phyloP scores from a whole-genome alignment of 768 basidiomycete species.

The Amanita molliuscula region DNA sequence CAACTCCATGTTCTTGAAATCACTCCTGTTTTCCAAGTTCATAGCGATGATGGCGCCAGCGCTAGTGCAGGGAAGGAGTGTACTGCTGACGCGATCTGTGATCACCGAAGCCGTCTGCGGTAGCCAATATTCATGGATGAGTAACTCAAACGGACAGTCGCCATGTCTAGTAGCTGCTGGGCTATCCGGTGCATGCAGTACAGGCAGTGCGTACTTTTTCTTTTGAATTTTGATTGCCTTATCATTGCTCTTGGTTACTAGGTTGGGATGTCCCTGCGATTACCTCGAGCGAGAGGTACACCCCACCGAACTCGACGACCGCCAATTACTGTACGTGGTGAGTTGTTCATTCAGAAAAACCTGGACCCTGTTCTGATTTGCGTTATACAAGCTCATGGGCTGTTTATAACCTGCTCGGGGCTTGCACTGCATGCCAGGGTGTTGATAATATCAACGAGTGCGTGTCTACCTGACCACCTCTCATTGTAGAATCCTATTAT shows the following conservation, averaged over 20 bases:
- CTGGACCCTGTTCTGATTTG: neutral
- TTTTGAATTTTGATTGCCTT: neutral
- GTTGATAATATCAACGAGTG: neutral
- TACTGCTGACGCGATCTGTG: neutral
- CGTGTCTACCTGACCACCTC: neutral
- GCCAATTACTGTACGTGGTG: conserved; percentile 3
- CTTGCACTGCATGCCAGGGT: conserved; percentile 4
- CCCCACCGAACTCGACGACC: neutral
- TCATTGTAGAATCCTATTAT: neutral
- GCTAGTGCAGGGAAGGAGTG: neutral
- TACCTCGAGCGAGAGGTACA: neutral
- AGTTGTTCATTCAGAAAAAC: neutral
- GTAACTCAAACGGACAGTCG: neutral
- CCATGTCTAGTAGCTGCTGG: neutral
- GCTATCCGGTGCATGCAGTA: neutral
- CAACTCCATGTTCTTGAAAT: neutral
- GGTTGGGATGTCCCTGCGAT: conserved; percentile 3
- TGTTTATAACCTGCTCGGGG: conserved; percentile 4
- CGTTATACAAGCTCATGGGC: conserved; percentile 1
- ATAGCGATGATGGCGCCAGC: neutral
- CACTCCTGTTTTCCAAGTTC: neutral
- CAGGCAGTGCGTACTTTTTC: neutral
- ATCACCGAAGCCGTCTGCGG: neutral
- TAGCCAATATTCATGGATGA: conserved; percentile 2
- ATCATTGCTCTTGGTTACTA: neutral